Evolutionary conservation across 1,139 yeast genomes (phyloP).

Genomic region (Debaryomycetaceae sp.): DNA sequence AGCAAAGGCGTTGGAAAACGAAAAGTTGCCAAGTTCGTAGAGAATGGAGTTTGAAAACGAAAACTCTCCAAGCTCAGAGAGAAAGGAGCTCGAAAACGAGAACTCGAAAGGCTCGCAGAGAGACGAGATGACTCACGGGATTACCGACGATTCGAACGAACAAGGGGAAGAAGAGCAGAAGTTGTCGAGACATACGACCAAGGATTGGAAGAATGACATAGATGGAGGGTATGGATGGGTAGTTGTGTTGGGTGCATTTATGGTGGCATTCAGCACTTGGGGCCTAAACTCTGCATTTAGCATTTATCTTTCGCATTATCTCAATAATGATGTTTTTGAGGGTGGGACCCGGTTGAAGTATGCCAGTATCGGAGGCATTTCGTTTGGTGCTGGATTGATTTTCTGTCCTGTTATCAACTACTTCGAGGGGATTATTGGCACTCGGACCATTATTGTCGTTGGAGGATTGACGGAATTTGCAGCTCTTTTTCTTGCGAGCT

Average conservation of each 20-base stretch:
- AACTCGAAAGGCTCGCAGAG: too few relatives aligned
- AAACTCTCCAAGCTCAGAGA: too few relatives aligned
- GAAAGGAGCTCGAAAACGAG: too few relatives aligned
- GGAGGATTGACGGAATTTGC: slow-evolving; percentile 40
- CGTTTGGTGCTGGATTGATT: slow-evolving; percentile 14
- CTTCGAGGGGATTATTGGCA: slow-evolving; percentile 27
- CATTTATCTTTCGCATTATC: slow-evolving; percentile 38
- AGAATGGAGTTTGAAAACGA: too few relatives aligned
- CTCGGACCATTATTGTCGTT: slow-evolving; percentile 22
- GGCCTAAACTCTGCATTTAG: slow-evolving; percentile 46
- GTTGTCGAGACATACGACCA: too few relatives aligned
- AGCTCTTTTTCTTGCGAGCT: slow-evolving; percentile 46
- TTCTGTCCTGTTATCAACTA: slow-evolving; percentile 29
- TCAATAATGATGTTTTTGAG: slow-evolving; percentile 19
- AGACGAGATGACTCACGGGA: too few relatives aligned
- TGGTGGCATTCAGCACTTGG: slow-evolving; percentile 36
- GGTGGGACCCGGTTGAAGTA: slow-evolving; percentile 19
- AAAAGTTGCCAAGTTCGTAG: too few relatives aligned
- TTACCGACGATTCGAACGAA: too few relatives aligned
- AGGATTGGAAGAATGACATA: too few relatives aligned
- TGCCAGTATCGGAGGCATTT: slow-evolving; percentile 22
- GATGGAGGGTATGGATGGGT: slow-evolving; percentile 45
- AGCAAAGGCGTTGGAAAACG: too few relatives aligned
- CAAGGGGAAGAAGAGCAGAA: too few relatives aligned
- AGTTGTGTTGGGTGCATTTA: slow-evolving; percentile 30